Conservation (phyloP, 768 basidiomycete species). For the Hygrocybe coccinea region DNA sequence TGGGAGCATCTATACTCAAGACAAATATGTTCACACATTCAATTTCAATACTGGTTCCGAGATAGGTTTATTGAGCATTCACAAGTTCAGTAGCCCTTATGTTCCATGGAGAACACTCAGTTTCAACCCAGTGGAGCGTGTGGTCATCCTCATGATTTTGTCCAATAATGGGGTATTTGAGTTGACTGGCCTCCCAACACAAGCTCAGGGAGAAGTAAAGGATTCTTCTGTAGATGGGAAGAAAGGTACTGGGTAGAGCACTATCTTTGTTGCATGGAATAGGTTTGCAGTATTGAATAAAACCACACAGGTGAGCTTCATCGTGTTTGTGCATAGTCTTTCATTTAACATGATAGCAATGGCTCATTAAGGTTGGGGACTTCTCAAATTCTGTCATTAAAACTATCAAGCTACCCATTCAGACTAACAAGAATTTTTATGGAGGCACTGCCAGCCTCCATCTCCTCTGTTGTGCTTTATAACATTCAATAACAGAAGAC, state of each 20-base stretch:
- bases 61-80: conserved; percentile 84
- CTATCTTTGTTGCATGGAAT: conserved; percentile 96
- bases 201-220: conserved; percentile 71
- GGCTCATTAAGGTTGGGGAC: conserved; percentile 95
- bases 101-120: conserved; percentile 91
- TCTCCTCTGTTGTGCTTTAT: conserved; percentile 82
- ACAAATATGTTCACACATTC: conserved; percentile 95
- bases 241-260: conserved; percentile 79
- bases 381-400: conserved; percentile 91
- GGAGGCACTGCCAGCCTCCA: conserved; percentile 91
- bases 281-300: conserved; percentile 92
- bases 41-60: conserved; percentile 91
- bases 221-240: conserved; percentile 93
- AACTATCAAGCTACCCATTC: conserved; percentile 88
- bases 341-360: conserved; percentile 3
- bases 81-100: conserved; percentile 94
- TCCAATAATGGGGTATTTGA: conserved; percentile 96
- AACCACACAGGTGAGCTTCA: conserved; percentile 56
- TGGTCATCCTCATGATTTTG: conserved; percentile 83
- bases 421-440: conserved; percentile 97
- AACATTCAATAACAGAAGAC: conserved; percentile 98
- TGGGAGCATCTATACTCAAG: conserved; percentile 91
- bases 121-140: conserved; percentile 95
- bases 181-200: conserved; percentile 73
- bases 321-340: background rate